Evolutionary conservation across 1,139 yeast species (phyloP).

Genomic region (Kluyveromyces sp.): DNA sequence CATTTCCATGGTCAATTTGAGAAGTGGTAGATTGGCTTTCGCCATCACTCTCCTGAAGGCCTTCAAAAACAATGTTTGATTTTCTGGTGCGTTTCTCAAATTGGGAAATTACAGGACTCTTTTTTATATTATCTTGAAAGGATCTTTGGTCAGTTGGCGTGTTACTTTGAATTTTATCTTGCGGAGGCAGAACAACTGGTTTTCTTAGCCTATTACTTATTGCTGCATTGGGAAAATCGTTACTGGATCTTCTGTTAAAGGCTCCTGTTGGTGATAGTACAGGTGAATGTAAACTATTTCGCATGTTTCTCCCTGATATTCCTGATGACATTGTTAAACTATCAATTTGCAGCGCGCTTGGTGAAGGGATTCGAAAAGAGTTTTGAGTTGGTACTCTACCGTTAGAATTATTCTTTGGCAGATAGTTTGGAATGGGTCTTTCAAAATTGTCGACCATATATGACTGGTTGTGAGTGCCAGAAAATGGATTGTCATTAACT

Average conservation of each 20-base stretch:
- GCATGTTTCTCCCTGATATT: background rate
- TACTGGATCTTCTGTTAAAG: conserved; percentile 3
- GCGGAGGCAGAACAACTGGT: background rate
- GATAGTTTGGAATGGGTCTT: background rate
- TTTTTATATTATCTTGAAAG: background rate
- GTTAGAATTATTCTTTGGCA: background rate
- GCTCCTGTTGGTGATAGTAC: background rate
- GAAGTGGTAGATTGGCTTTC: background rate
- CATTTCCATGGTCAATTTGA: background rate
- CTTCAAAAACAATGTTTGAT: conserved; percentile 1
- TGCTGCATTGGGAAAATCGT: conserved; percentile 5
- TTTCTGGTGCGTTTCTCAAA: background rate
- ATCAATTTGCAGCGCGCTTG: conserved; percentile 2
- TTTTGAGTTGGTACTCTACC: conserved; percentile 2
- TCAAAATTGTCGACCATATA: background rate
- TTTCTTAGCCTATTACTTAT: conserved; percentile 1
- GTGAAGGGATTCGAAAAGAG: conserved; percentile 1
- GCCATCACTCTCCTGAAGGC: conserved; percentile 1
- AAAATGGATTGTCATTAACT: conserved; percentile 6
- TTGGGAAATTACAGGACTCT: background rate
- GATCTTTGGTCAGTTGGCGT: background rate
- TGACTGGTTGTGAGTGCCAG: background rate
- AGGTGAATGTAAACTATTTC: conserved; percentile 3
- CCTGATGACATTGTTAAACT: conserved; percentile 1
- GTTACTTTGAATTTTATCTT: background rate